phyloP scores from a whole-genome alignment of 176 grass and related monocot genomes.

The Paspalum vaginatum region DNA sequence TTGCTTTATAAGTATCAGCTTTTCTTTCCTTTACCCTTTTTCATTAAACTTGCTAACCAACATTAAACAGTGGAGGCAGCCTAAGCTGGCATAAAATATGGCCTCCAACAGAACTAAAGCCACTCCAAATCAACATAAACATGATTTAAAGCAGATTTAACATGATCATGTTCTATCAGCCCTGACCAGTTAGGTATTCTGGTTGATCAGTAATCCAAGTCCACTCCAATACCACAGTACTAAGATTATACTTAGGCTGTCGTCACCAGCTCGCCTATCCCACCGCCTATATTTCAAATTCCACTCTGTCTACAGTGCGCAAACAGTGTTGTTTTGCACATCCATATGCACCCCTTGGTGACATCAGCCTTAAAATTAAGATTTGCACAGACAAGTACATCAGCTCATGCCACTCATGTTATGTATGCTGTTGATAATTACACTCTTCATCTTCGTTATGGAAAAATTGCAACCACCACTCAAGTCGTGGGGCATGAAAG shows the following conservation, averaged over 20 bases:
- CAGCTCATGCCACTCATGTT: neutral
- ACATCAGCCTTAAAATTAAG: neutral
- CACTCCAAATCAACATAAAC: neutral
- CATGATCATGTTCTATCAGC: neutral
- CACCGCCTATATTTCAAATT: too few relatives aligned
- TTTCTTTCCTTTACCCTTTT: neutral
- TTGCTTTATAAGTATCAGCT: neutral
- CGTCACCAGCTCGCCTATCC: too few relatives aligned
- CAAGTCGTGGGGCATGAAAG: neutral
- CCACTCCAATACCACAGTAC: neutral
- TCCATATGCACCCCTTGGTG: too few relatives aligned
- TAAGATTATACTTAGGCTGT: too few relatives aligned
- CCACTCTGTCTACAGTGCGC: too few relatives aligned
- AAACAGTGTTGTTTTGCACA: too few relatives aligned
- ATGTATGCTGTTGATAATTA: neutral
- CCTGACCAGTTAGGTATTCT: neutral
- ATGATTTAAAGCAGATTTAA: neutral
- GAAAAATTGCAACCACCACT: neutral
- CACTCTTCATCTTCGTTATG: neutral
- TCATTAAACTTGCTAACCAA: too few relatives aligned
- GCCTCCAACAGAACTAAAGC: neutral
- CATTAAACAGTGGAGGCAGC: neutral
- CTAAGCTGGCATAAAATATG: neutral
- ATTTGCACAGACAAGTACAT: constrained; percentile 1
- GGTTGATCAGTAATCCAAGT: neutral